Evolutionary conservation across 352 stramenopile genomes (phyloP).

Genomic region (Phytophthora megakarya): DNA sequence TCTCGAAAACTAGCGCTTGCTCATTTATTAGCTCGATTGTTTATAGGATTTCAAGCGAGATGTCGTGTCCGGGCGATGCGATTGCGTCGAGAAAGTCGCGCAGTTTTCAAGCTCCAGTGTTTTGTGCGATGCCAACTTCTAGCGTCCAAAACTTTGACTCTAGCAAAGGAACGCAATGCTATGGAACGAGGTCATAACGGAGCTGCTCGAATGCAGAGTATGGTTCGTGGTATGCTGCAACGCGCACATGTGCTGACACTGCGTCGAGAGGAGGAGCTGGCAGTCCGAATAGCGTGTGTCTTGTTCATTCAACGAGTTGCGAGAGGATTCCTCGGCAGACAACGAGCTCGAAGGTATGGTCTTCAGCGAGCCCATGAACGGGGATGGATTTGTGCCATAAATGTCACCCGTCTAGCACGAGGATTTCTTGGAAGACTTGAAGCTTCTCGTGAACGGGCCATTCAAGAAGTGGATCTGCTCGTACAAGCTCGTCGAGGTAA

Average conservation of each 20-base stretch:
- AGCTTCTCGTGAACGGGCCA: constrained; percentile 25
- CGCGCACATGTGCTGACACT: constrained; percentile 37
- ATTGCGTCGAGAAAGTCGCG: constrained; percentile 31
- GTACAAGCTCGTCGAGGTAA: constrained; percentile 59
- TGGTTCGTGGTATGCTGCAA: constrained; percentile 40
- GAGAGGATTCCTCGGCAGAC: constrained; percentile 52
- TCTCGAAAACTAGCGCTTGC: constrained; percentile 36
- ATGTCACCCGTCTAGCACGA: constrained; percentile 58
- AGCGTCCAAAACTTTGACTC: constrained; percentile 39
- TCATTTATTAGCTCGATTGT: constrained; percentile 35
- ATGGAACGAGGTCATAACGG: constrained; percentile 39
- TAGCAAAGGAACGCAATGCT: constrained; percentile 8
- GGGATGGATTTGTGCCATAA: constrained; percentile 39
- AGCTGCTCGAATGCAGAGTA: constrained; percentile 47
- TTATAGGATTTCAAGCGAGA: constrained; percentile 51
- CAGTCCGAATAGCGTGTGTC: constrained; percentile 49
- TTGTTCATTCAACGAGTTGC: constrained; percentile 58
- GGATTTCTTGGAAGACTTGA: constrained; percentile 53
- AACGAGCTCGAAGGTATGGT: constrained; percentile 32
- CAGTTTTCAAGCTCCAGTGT: constrained; percentile 50
- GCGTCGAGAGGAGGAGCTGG: constrained; percentile 40
- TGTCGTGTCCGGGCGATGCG: constrained; percentile 47
- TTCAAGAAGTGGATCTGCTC: constrained; percentile 56
- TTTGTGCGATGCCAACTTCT: constrained; percentile 34
- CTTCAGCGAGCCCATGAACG: constrained; percentile 35